Percentiles rank a stretch among this genome's conserved stretches.
Evolutionary conservation across 495 filamentous ascomycete species (phyloP).

Genomic region (Xylaria longipes): DNA sequence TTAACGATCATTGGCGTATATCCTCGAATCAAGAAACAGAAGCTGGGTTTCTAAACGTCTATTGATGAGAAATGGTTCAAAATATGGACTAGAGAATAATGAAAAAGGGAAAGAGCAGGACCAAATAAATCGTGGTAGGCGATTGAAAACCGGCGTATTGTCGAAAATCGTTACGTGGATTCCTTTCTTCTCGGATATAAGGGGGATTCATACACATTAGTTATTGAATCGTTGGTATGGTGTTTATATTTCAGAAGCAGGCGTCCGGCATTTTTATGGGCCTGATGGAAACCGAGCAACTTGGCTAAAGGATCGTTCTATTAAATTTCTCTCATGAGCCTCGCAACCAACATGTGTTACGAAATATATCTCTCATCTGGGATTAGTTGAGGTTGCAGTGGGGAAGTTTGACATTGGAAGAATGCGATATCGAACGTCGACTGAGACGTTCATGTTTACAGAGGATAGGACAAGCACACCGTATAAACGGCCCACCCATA

Average conservation of each 20-base stretch:
- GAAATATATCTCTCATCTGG: neutral
- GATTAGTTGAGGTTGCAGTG: neutral
- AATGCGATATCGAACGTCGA: neutral
- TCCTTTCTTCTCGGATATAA: neutral
- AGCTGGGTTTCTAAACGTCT: constrained; percentile 67
- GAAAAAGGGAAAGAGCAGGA: neutral
- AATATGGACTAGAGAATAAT: neutral
- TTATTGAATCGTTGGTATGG: neutral
- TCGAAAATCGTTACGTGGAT: neutral
- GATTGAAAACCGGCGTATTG: neutral
- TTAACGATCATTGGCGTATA: constrained; percentile 71
- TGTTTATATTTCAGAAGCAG: neutral
- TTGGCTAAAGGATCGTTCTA: neutral
- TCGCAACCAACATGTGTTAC: neutral
- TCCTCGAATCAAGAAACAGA: constrained; percentile 81
- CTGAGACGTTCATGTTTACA: neutral
- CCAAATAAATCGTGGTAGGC: neutral
- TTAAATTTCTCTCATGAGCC: neutral
- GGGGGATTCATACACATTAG: neutral
- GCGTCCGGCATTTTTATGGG: constrained; percentile 1
- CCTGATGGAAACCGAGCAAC: neutral
- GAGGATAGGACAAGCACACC: neutral
- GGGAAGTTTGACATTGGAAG: neutral
- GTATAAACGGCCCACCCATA: neutral
- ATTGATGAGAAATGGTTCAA: neutral